Conservation (phyloP, 2,329 filamentous ascomycete species). For the Cordyceps fumosorosea region DNA sequence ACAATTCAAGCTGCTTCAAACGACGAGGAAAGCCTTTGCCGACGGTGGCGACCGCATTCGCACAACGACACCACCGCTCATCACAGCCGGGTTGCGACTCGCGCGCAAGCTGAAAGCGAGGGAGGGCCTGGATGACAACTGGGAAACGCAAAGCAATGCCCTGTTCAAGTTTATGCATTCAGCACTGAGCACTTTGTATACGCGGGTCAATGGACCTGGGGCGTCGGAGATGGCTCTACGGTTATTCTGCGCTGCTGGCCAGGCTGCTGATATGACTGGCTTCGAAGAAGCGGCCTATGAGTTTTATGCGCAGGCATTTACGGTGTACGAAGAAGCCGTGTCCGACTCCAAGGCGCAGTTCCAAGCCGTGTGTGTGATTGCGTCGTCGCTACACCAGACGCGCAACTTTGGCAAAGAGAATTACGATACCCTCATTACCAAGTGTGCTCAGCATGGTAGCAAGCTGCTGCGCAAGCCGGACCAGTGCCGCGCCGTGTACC, state of each 20-base stretch:
- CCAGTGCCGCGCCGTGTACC: constrained; percentile 91
- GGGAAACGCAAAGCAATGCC: constrained; percentile 60
- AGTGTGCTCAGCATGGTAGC: constrained; percentile 92
- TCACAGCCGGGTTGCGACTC: constrained; percentile 85
- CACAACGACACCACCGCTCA: constrained; percentile 87
- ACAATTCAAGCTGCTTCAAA: constrained; percentile 89
- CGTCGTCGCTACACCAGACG: constrained; percentile 80
- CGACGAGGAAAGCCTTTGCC: constrained; percentile 75
- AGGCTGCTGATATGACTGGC: constrained; percentile 82
- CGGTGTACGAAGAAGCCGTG: constrained; percentile 93
- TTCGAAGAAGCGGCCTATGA: constrained; percentile 97
- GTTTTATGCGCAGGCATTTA: constrained; percentile 97
- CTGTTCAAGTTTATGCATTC: constrained; percentile 96
- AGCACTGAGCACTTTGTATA: constrained; percentile 78
- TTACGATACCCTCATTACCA: constrained; percentile 97
- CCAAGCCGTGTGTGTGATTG: constrained; percentile 93
- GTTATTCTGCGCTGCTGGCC: constrained; percentile 84
- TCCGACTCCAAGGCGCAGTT: constrained; percentile 96
- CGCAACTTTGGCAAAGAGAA: constrained; percentile 93
- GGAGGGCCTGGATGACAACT: constrained; percentile 70
- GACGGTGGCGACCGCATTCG: constrained; percentile 94
- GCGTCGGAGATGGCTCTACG: constrained; percentile 84
- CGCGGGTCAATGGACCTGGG: constrained; percentile 68
- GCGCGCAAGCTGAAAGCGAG: constrained; percentile 82
- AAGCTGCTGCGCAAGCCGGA: constrained; percentile 97